Percentiles rank a stretch among this genome's conserved stretches.
Conservation (phyloP, 768 basidiomycete species). For the Pholiota conissans region DNA sequence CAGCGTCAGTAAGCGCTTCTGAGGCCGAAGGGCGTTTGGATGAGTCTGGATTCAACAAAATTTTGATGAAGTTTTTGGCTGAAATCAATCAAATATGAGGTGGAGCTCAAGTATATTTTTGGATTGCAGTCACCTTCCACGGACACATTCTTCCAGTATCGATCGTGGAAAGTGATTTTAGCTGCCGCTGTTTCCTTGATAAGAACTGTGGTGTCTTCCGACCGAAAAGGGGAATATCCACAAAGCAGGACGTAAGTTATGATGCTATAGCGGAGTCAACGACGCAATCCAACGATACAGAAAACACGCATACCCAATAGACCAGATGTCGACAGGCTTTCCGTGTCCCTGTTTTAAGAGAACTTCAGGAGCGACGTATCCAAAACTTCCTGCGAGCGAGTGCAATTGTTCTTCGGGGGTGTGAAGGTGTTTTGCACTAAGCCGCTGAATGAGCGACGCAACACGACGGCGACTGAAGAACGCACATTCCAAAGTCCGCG, state of each 20-base stretch:
- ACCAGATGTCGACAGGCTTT: slow-evolving; percentile 94
- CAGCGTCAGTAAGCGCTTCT: slow-evolving; percentile 68
- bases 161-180: slow-evolving; percentile 87
- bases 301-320: slow-evolving; percentile 67
- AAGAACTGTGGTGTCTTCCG: slow-evolving; percentile 73
- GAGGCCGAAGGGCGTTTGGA: slow-evolving; percentile 67
- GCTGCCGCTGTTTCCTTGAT: slow-evolving; percentile 84
- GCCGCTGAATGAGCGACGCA: too few relatives aligned
- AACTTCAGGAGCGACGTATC: slow-evolving; percentile 92
- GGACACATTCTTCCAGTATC: slow-evolving; percentile 93
- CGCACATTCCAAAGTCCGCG: slow-evolving; percentile 95
- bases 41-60: slow-evolving; percentile 73
- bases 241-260: slow-evolving; percentile 95
- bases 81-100: too few relatives aligned
- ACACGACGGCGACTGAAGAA: too few relatives aligned
- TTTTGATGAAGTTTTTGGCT: slow-evolving; percentile 86
- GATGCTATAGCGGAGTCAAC: slow-evolving; percentile 47
- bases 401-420: slow-evolving; percentile 69
- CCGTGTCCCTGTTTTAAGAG: slow-evolving; percentile 82
- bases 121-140: slow-evolving; percentile 51
- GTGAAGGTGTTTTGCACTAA: slow-evolving; percentile 84
- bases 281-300: background rate
- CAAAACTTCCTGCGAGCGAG: slow-evolving; percentile 78
- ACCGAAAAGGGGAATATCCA: slow-evolving; percentile 93
- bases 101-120: background rate